A percentile compares a stretch with the other conserved stretches of the same genome.
These are phyloP conservation scores for Yamadazyma laniorum DNA, from an alignment of 805 yeast genomes.

Conservation along the genomic window DNA sequence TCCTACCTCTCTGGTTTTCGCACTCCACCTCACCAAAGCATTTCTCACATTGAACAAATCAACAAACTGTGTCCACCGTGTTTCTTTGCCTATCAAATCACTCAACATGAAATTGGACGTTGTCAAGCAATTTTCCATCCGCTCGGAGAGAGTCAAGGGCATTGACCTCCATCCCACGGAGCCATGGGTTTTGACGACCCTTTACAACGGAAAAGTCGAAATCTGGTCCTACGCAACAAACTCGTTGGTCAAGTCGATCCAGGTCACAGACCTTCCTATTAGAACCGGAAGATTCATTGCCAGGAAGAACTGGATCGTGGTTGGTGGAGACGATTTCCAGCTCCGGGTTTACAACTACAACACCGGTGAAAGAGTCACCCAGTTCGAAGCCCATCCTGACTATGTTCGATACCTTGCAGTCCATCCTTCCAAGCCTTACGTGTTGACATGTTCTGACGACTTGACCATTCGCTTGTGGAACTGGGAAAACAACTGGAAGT, in stretches of 20 bases:
- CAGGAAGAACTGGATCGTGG: slow-evolving; percentile 94
- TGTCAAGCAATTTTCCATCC: slow-evolving; percentile 79
- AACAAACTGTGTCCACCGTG: slow-evolving; percentile 3
- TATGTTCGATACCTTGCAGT: slow-evolving; percentile 91
- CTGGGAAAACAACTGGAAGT: slow-evolving; percentile 92
- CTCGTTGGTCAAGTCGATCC: slow-evolving; percentile 80
- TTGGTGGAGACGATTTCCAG: slow-evolving; percentile 95
- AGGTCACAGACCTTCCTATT: slow-evolving; percentile 93
- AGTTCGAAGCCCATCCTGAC: slow-evolving; percentile 98
- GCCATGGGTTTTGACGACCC: slow-evolving; percentile 93
- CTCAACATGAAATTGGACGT: slow-evolving; percentile 40
- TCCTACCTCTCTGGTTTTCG: too few species aligned
- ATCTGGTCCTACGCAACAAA: slow-evolving; percentile 93
- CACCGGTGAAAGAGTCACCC: slow-evolving; percentile 91
- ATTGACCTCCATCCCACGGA: slow-evolving; percentile 97
- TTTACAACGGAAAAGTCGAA: slow-evolving; percentile 86
- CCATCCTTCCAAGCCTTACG: slow-evolving; percentile 89
- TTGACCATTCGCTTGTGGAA: slow-evolving; percentile 92
- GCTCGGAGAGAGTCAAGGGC: slow-evolving; percentile 96
- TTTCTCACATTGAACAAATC: slow-evolving; percentile 6
- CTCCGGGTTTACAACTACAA: slow-evolving; percentile 91
- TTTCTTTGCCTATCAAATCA: neutral
- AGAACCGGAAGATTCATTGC: slow-evolving; percentile 95
- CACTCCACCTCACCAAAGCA: too few species aligned
- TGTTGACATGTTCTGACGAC: slow-evolving; percentile 89